Evolutionary conservation across 805 yeast species (phyloP), one percentile per base, ranked within the genome.

Genomic region (Yarrowia yakushimensis): DNA sequence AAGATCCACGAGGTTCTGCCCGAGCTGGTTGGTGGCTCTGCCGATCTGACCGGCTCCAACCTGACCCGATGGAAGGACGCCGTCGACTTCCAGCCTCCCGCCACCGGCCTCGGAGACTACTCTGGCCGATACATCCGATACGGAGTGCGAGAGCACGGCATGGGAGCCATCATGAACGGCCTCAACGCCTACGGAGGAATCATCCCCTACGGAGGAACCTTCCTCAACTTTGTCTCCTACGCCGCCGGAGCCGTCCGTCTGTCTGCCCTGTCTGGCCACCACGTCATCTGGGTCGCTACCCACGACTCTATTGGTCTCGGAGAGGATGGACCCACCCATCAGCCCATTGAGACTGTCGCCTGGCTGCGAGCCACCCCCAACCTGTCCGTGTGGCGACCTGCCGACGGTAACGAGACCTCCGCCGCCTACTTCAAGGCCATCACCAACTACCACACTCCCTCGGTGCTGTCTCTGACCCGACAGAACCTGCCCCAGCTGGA

Each of bases 121-220:
- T 5, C 65, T 6, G 66, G 66, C 75, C 86, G 96, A 74, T 92
- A 91, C 81, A 82, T 92, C 77, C 87, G 97, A 80, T 93, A 87
- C 76, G 98, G 98, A 84, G 96, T 93, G 67, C 87, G 98, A 80
- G 98, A 93, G 82, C 98, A 93, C 79, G 97, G 89, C 76, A 91
- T 93, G 97, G 97, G 96, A 78, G 96, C 97, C 67, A 87, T 92
- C 76, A 83, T 92, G 85, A 93, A 93, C 79, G 98, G 98, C 85
- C 76, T 57, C 71, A 78, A 48, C 71, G 80, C 41, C 77, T 76
- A 64, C 65, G 86, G 86, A 67, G 90, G 89, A 80, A 85, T 81
- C 82, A 88, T 86, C 77, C 86, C 91, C 70, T 92, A 86, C 80
- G 97, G 97, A 77, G 98, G 97, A 79, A 93, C 99, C 73, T 93